Evolutionary conservation across 2,329 filamentous ascomycete species (phyloP).

Genomic region (Magnaporthiopsis rhizophila): DNA sequence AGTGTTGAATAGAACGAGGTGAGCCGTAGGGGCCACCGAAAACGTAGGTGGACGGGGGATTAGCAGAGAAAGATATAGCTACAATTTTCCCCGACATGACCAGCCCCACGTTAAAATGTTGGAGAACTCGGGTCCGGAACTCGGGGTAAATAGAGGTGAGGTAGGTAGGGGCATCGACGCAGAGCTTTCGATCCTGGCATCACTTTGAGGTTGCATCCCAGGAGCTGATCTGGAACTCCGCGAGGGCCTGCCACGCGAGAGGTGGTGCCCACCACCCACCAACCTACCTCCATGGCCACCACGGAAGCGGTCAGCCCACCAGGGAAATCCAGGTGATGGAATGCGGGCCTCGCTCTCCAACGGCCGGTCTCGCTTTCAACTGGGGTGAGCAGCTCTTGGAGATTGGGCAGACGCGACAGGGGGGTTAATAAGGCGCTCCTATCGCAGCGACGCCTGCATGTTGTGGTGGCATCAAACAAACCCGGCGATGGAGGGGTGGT

Average conservation of each 20-base stretch:
- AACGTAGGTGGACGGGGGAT: not conserved
- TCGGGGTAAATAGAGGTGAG: not conserved
- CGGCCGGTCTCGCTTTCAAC: not conserved
- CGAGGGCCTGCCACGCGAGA: not conserved
- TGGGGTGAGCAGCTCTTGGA: not conserved
- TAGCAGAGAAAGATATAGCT: not conserved
- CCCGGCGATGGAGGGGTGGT: not conserved
- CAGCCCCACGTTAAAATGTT: not conserved
- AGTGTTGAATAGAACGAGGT: not conserved
- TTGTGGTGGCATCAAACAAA: not conserved
- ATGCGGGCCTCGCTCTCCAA: not conserved
- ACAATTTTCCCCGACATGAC: not conserved
- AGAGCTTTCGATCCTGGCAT: not conserved
- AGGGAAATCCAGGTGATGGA: too few species aligned
- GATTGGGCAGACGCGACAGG: not conserved
- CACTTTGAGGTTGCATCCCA: not conserved
- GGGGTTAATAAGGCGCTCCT: not conserved
- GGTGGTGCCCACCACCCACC: not conserved
- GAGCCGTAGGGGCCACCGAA: not conserved
- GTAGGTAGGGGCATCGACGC: not conserved
- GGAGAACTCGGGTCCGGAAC: not conserved
- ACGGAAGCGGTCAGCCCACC: not conserved
- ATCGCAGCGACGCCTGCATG: not conserved
- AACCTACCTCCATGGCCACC: not conserved
- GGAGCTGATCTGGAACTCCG: not conserved